phyloP scores from a whole-genome alignment of 1,139 yeast species.

The Kodamaea sp. region DNA sequence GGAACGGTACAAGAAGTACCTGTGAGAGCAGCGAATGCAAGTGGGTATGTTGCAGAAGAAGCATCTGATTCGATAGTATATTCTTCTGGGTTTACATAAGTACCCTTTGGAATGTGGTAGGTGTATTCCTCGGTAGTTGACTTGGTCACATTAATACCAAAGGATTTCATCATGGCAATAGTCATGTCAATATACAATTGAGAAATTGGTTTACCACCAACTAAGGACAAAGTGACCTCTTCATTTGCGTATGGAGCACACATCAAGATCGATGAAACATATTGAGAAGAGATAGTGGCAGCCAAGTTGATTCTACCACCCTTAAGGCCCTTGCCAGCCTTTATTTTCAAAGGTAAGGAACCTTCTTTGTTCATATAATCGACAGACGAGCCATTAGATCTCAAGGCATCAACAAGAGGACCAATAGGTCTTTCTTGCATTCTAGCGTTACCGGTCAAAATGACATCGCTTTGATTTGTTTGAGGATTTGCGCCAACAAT shows the following conservation, averaged over 20 bases:
- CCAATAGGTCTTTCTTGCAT: constrained; percentile 99
- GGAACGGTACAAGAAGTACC: constrained; percentile 93
- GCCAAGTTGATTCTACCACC: constrained; percentile 94
- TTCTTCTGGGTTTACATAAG: constrained; percentile 73
- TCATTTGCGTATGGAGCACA: constrained; percentile 94
- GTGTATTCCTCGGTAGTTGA: constrained; percentile 74
- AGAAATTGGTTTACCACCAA: constrained; percentile 96
- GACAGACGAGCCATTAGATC: constrained; percentile 71
- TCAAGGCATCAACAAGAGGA: constrained; percentile 88
- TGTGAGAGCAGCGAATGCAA: constrained; percentile 97
- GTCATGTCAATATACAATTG: constrained; percentile 97
- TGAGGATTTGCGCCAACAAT: constrained; percentile 47
- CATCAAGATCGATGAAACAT: constrained; percentile 93
- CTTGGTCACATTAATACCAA: constrained; percentile 76
- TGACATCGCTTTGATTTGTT: constrained; percentile 42
- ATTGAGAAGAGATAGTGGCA: constrained; percentile 96
- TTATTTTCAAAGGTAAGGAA: constrained; percentile 78
- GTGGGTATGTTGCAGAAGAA: constrained; percentile 96
- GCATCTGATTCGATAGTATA: constrained; percentile 96
- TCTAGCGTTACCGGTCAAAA: constrained; percentile 89
- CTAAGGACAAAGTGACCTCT: constrained; percentile 83
- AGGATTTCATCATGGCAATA: constrained; percentile 86
- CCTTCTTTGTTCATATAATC: constrained; percentile 71
- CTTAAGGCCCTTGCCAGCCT: constrained; percentile 65
- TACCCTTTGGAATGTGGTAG: constrained; percentile 84